Percentiles rank a stretch among this genome's conserved stretches.
Evolutionary conservation across 1,284 basidiomycete species (phyloP).

Genomic region (Fomitopsis palustris): DNA sequence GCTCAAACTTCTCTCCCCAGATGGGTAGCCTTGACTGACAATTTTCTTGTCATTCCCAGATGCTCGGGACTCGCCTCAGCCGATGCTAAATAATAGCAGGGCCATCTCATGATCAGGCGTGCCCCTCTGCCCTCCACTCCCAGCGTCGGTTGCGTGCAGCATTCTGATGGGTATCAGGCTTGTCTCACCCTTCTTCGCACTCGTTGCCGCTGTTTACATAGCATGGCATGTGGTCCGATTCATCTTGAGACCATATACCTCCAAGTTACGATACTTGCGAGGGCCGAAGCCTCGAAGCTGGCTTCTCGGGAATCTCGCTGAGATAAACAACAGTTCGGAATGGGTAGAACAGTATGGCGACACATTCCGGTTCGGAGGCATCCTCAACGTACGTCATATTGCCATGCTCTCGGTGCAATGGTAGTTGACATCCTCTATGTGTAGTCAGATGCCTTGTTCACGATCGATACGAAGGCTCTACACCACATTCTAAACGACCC

Average conservation of each 20-base stretch:
- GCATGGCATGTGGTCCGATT: not conserved
- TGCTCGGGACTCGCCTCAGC: no score
- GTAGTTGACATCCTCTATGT: not conserved
- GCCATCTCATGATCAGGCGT: no score
- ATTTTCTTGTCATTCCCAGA: no score
- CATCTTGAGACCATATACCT: not conserved
- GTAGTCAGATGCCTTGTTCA: conserved; percentile 40
- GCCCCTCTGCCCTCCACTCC: not conserved
- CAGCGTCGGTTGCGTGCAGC: not conserved
- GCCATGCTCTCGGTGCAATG: no score
- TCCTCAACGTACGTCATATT: conserved; percentile 40
- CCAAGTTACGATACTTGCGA: not conserved
- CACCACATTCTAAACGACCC: conserved; percentile 35
- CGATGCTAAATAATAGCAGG: no score
- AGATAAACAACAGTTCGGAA: not conserved
- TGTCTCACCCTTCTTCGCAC: not conserved
- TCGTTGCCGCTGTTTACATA: not conserved
- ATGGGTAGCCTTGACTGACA: no score
- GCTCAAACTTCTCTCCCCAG: no score
- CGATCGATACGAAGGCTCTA: conserved; percentile 35
- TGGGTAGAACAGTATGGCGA: not conserved
- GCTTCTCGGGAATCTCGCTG: not conserved
- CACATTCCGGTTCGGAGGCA: conserved; percentile 43
- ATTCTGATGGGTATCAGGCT: not conserved
- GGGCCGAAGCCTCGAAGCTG: not conserved